Conservation (phyloP, 768 basidiomycete species). For the Termitomyces heimii region DNA sequence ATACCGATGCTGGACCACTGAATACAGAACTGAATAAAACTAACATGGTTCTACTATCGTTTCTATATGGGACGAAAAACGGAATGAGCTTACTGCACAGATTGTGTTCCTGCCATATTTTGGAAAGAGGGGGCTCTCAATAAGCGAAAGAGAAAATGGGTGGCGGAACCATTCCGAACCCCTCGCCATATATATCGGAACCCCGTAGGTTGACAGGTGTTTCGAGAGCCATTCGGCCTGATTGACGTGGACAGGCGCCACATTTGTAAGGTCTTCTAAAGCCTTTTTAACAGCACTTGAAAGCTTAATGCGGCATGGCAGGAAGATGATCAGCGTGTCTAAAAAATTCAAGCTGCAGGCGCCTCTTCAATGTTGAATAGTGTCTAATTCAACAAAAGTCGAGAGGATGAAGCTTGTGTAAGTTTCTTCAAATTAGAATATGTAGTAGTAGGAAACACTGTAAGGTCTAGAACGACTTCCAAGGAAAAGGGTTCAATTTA, state of each 20-base stretch:
- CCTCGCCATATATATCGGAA: neutral
- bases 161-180: neutral
- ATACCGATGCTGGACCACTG: slow-evolving; percentile 13
- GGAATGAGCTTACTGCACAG: neutral
- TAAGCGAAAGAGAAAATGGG: neutral
- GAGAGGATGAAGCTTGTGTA: no score
- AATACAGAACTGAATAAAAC: slow-evolving; percentile 12
- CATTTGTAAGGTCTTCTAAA: neutral
- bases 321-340: neutral
- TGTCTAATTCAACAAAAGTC: no score
- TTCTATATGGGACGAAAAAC: neutral
- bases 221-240: neutral
- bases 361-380: neutral
- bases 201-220: neutral
- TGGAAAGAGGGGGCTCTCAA: neutral
- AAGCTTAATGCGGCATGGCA: neutral
- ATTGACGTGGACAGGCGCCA: neutral
- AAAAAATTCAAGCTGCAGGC: neutral
- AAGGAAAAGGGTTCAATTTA: no score
- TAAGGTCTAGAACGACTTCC: neutral
- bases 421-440: neutral
- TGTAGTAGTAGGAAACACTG: neutral
- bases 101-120: neutral
- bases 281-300: neutral
- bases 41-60: neutral